Conservation (phyloP, 495 filamentous ascomycete genomes). For the Parathielavia hyrcaniae region DNA sequence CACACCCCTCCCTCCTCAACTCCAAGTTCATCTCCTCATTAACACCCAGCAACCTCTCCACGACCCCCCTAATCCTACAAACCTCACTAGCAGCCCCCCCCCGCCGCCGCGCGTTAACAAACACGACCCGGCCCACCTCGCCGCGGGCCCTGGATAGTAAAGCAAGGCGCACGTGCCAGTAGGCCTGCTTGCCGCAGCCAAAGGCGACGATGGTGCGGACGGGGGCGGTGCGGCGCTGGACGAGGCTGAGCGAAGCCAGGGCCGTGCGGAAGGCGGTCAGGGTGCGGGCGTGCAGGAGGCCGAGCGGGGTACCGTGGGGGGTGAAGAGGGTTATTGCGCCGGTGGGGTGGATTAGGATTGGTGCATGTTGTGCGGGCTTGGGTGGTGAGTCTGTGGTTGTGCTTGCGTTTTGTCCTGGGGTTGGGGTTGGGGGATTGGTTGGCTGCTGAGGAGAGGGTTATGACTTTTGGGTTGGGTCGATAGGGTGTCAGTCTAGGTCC, state of each 20-base stretch:
- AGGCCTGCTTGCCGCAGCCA: constrained; percentile 84
- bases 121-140: constrained; percentile 69
- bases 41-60: constrained; percentile 52
- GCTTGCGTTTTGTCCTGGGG: constrained; percentile 7
- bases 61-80: constrained; percentile 47
- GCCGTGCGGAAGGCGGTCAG: constrained; percentile 93
- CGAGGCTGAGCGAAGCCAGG: constrained; percentile 66
- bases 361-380: too few relatives aligned
- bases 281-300: constrained; percentile 75
- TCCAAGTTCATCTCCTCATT: constrained; percentile 46
- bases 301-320: constrained; percentile 60
- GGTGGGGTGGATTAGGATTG: constrained; percentile 62
- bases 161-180: constrained; percentile 85
- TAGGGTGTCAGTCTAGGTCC: background rate
- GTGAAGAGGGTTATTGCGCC: constrained; percentile 71
- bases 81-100: constrained; percentile 50
- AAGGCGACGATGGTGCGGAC: constrained; percentile 76
- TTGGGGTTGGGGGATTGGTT: constrained; percentile 5
- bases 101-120: constrained; percentile 52
- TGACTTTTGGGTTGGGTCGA: constrained; percentile 22
- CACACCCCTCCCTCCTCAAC: constrained; percentile 51
- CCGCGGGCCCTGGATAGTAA: constrained; percentile 63
- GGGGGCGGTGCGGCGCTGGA: constrained; percentile 56
- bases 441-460: constrained; percentile 33
- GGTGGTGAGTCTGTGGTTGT: constrained; percentile 15